phyloP scores from a whole-genome alignment of 1,139 yeast species.

The Diutina rugosa region DNA sequence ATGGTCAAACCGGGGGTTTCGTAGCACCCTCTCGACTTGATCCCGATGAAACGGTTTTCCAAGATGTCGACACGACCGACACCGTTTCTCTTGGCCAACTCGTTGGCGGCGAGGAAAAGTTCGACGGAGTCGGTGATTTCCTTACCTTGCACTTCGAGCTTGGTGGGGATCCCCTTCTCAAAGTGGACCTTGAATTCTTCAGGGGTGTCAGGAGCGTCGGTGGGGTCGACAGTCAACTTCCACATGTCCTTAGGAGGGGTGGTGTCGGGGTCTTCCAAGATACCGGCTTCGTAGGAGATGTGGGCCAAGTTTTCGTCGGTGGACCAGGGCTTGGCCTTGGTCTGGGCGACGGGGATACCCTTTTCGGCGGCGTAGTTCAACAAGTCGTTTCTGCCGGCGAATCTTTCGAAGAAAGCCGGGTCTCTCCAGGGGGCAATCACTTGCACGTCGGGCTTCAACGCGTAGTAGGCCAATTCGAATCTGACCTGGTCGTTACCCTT shows the following conservation, averaged over 20 bases:
- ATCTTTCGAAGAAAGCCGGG: constrained; percentile 86
- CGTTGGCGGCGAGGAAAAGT: constrained; percentile 82
- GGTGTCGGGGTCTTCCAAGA: constrained; percentile 93
- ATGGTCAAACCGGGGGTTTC: constrained; percentile 97
- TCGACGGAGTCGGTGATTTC: constrained; percentile 78
- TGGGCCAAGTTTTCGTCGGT: constrained; percentile 98
- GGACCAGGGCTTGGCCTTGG: constrained; percentile 98
- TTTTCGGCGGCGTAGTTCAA: constrained; percentile 87
- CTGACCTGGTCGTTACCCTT: constrained; percentile 99
- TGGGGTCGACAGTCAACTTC: constrained; percentile 94
- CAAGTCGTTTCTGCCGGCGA: constrained; percentile 94
- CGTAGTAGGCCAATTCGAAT: constrained; percentile 92
- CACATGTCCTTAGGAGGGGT: constrained; percentile 99
- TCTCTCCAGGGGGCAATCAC: constrained; percentile 99
- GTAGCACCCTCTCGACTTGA: constrained; percentile 98
- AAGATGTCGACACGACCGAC: constrained; percentile 98
- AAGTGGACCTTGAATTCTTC: constrained; percentile 78
- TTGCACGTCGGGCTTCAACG: constrained; percentile 90
- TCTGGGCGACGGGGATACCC: constrained; percentile 89
- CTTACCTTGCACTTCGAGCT: constrained; percentile 52
- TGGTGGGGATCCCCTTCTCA: constrained; percentile 78
- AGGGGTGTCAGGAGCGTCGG: constrained; percentile 87
- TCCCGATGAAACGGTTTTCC: constrained; percentile 96
- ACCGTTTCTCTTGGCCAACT: constrained; percentile 97
- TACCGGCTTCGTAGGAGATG: constrained; percentile 97